Conservation (phyloP, 352 stramenopile species). For the Phytophthora litchii region DNA sequence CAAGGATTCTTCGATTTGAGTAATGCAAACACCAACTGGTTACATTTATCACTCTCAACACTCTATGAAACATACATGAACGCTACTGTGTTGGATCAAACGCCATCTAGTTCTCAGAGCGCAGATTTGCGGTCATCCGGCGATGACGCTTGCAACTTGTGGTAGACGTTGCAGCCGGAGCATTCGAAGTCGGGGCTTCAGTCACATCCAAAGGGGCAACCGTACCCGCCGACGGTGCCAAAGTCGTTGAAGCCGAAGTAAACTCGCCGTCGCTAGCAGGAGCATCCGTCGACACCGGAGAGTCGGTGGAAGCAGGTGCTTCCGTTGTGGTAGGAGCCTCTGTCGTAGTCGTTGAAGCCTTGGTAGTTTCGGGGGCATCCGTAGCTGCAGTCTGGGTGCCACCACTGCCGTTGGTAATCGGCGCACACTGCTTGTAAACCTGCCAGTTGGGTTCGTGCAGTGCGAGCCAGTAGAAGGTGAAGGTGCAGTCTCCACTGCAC, state of each 20-base stretch:
- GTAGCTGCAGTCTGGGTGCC: constrained; percentile 15
- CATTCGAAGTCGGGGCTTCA: constrained; percentile 7
- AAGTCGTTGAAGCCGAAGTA: constrained; percentile 17
- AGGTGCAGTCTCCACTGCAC: constrained; percentile 52
- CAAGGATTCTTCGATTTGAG: too few species aligned
- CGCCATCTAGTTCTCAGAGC: constrained; percentile 34
- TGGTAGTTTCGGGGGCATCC: constrained; percentile 6
- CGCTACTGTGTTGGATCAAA: background rate
- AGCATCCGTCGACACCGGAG: constrained; percentile 8
- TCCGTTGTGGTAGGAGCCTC: constrained; percentile 6
- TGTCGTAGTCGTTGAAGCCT: background rate
- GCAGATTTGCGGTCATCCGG: constrained; percentile 38
- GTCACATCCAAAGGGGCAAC: constrained; percentile 14
- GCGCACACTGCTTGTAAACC: constrained; percentile 56
- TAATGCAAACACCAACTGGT: background rate
- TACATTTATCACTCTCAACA: background rate
- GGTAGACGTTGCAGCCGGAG: constrained; percentile 5
- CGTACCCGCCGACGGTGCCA: constrained; percentile 2
- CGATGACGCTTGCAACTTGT: constrained; percentile 30
- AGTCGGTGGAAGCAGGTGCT: constrained; percentile 2
- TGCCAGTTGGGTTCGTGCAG: constrained; percentile 61
- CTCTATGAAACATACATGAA: constrained; percentile 12
- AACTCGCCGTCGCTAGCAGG: constrained; percentile 15
- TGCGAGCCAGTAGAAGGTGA: constrained; percentile 71
- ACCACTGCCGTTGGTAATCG: constrained; percentile 36